Evolutionary conservation across 78 protist species (phyloP).

Genomic region (Goniomonas avonlea): DNA sequence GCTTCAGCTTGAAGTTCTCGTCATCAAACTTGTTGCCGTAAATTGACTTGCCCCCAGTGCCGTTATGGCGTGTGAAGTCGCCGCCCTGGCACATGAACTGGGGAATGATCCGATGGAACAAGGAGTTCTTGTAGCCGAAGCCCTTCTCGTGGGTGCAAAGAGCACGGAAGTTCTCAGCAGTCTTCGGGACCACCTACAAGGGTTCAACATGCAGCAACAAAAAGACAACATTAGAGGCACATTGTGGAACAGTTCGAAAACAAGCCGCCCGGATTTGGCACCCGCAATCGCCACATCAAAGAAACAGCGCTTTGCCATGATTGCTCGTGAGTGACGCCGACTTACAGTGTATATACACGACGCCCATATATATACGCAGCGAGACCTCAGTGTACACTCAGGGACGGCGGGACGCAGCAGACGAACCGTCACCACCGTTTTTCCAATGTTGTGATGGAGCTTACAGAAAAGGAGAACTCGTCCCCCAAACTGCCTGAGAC

Average conservation of each 20-base stretch:
- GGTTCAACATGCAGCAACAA: not conserved
- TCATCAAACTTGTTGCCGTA: slow-evolving; percentile 61
- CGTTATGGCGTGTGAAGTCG: slow-evolving; percentile 63
- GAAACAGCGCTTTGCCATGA: no score
- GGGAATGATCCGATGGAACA: slow-evolving; percentile 51
- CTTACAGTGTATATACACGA: no score
- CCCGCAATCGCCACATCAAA: slow-evolving; percentile 81
- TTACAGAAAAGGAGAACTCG: no score
- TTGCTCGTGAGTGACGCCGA: no score
- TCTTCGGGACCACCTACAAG: not conserved
- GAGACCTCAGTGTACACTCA: no score
- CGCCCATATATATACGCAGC: no score
- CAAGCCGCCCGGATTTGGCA: slow-evolving; percentile 67
- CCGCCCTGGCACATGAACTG: slow-evolving; percentile 58
- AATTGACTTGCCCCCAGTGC: slow-evolving; percentile 75
- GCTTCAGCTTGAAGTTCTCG: slow-evolving; percentile 37
- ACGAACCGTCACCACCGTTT: no score
- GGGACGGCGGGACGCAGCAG: no score
- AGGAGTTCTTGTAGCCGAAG: not conserved
- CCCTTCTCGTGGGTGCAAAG: slow-evolving; percentile 77
- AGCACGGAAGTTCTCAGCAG: slow-evolving; percentile 69
- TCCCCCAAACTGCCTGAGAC: no score
- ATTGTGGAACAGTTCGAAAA: slow-evolving; percentile 83
- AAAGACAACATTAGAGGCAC: no score
- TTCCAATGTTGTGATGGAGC: no score